Base-by-base conservation (phyloP, 176 grass and related monocot genomes). In the Raddia guianensis region DNA sequence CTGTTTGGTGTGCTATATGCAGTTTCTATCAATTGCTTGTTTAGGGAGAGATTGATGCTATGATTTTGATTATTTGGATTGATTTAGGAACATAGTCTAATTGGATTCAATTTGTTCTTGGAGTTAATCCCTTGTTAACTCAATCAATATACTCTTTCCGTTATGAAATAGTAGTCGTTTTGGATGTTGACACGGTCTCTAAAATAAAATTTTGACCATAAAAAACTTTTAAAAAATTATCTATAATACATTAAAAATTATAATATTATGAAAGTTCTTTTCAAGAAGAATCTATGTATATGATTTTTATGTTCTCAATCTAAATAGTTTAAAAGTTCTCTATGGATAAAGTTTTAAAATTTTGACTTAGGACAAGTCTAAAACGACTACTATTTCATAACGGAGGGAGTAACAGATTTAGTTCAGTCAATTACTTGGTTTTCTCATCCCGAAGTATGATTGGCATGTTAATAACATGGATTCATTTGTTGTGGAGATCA, bases 1-100 rank as follows among this genome's bases (percentile, higher is more conserved):
- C 19, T 63, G 6, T 51, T 69, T 78, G 13, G 19, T 70, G 55
- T 16, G 57, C 57, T 57, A n/a, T 54, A 9, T 50, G 20, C 6
- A 8, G 8, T 53, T 46, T 15, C 47, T 60, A 18, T 69, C 6
- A 34, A 32, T 76, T 75, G 63, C 21, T 69, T 20, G 32, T 61
- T 15, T 20, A 16, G 45, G 35, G 71, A 75, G 72, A 75, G 7
- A 49, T 70, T 70, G 58, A 12, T 65, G 15, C 40, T 87, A 19
- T 11, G 21, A 35, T 73, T 55, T 44, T 44, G 35, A 46, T 66
- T 75, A 44, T 42, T 66, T 16, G 20, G 19, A 34, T 67, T 5
- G 55, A 68, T 75, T 56, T 55, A 69, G 45, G 18, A 19, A 18
- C 44, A 62, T 32, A 49, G 13, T 80, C 32, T 66, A 81, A 50